A percentile compares a stretch with the other conserved stretches of the same genome.
phyloP scores from a whole-genome alignment of 1,284 basidiomycete genomes.

The Trametes polyzona region DNA sequence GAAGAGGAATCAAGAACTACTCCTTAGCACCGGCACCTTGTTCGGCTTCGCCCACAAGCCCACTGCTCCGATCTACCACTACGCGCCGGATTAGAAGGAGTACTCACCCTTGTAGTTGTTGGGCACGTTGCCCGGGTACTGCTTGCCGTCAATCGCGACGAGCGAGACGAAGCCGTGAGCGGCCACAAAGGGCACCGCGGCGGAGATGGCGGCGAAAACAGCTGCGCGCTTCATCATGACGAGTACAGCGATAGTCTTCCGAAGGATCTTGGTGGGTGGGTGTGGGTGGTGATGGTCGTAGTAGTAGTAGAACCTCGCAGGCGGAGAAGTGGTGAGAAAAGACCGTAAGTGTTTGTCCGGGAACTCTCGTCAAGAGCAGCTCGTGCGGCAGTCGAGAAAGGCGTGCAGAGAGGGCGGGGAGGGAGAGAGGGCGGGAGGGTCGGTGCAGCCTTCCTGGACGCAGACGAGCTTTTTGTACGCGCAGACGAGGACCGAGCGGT shows the following conservation, averaged over 20 bases:
- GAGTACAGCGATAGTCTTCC: too few species aligned
- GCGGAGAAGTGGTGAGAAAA: background rate
- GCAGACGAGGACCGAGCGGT: background rate
- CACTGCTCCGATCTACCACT: too few species aligned
- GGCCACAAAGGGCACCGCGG: slow-evolving; percentile 17
- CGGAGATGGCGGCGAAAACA: slow-evolving; percentile 21
- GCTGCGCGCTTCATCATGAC: slow-evolving; percentile 26
- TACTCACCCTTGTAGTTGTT: slow-evolving; percentile 36
- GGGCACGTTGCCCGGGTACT: slow-evolving; percentile 28
- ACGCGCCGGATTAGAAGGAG: background rate
- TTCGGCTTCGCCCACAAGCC: too few species aligned
- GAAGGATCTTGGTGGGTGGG: background rate
- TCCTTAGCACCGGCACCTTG: too few species aligned
- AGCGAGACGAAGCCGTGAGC: slow-evolving; percentile 28
- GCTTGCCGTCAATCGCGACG: slow-evolving; percentile 28
- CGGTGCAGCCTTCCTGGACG: slow-evolving; percentile 1
- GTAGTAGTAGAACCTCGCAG: background rate
- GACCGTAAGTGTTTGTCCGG: slow-evolving; percentile 6
- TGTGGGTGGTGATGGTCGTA: background rate
- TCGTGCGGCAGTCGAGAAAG: slow-evolving; percentile 14
- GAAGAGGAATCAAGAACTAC: background rate
- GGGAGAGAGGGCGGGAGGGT: background rate
- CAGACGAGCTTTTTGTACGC: slow-evolving; percentile 13
- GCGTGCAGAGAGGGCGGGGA: background rate
- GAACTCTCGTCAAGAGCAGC: slow-evolving; percentile 26